Percentiles rank a stretch among this genome's conserved stretches.
phyloP scores from a whole-genome alignment of 2,329 filamentous ascomycete species.

The Fusarium pininemorale region DNA sequence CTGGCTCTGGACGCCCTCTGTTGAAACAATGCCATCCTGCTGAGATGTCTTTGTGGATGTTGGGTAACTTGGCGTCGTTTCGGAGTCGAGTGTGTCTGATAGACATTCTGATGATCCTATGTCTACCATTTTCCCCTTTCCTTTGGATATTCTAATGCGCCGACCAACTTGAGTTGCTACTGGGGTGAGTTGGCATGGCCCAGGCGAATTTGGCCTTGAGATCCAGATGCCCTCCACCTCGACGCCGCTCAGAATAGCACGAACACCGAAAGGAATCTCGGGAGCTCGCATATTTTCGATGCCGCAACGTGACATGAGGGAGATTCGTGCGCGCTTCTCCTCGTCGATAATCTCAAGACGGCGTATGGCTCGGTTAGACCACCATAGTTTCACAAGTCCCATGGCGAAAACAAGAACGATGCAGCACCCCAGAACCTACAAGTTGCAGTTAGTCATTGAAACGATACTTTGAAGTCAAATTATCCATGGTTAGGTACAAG shows the following conservation, averaged over 20 bases:
- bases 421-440: slow-evolving; percentile 74
- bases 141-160: slow-evolving; percentile 20
- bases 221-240: slow-evolving; percentile 89
- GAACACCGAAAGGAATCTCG: slow-evolving; percentile 85
- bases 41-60: background rate
- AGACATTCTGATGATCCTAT: background rate
- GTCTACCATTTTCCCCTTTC: slow-evolving; percentile 33
- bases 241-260: slow-evolving; percentile 83
- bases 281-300: slow-evolving; percentile 53
- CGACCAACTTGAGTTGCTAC: slow-evolving; percentile 38
- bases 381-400: slow-evolving; percentile 74
- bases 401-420: slow-evolving; percentile 76
- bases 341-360: slow-evolving; percentile 72
- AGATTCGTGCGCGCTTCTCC: slow-evolving; percentile 65
- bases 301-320: slow-evolving; percentile 65
- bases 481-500: background rate
- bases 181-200: slow-evolving; percentile 35
- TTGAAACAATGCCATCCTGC: slow-evolving; percentile 4
- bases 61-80: background rate
- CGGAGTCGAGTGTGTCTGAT: background rate
- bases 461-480: background rate
- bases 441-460: background rate
- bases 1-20: background rate
- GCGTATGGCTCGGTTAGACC: slow-evolving; percentile 63
- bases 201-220: slow-evolving; percentile 60